phyloP scores from a whole-genome alignment of 768 basidiomycete genomes.

The Strobilomyces dryophilus region DNA sequence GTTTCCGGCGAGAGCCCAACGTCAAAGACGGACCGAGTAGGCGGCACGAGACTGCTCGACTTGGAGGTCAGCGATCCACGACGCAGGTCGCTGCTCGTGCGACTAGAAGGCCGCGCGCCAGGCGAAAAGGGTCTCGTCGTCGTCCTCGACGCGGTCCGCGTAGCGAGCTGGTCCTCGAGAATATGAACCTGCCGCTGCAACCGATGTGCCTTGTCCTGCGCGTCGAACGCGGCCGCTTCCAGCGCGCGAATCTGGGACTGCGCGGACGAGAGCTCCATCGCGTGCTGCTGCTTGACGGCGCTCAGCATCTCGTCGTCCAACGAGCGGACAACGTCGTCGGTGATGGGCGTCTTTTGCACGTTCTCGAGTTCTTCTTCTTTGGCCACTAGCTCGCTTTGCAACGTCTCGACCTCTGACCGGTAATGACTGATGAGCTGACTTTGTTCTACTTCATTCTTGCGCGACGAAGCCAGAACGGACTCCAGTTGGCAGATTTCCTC shows the following conservation, averaged over 20 bases:
- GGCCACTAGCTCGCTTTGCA: slow-evolving; percentile 54
- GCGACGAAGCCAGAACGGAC: slow-evolving; percentile 48
- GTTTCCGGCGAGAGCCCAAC: slow-evolving; percentile 70
- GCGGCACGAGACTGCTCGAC: slow-evolving; percentile 32
- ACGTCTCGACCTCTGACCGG: slow-evolving; percentile 66
- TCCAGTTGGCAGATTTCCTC: slow-evolving; percentile 53
- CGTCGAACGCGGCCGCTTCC: slow-evolving; percentile 69
- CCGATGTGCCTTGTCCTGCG: slow-evolving; percentile 62
- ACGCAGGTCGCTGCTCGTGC: slow-evolving; percentile 36
- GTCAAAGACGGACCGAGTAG: slow-evolving; percentile 60
- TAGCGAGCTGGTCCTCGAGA: slow-evolving; percentile 62
- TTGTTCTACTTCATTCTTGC: slow-evolving; percentile 53
- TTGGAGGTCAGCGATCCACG: slow-evolving; percentile 33
- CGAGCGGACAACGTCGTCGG: slow-evolving; percentile 42
- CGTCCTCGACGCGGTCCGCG: slow-evolving; percentile 40
- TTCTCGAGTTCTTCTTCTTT: slow-evolving; percentile 68
- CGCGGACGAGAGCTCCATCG: slow-evolving; percentile 74
- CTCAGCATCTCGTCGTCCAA: slow-evolving; percentile 73
- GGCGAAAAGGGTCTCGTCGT: slow-evolving; percentile 48
- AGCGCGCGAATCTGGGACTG: slow-evolving; percentile 76
- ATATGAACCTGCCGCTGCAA: slow-evolving; percentile 63
- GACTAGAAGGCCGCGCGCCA: slow-evolving; percentile 41
- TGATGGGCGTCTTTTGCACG: slow-evolving; percentile 42
- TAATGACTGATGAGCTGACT: slow-evolving; percentile 58
- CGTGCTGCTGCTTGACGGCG: slow-evolving; percentile 67